A percentile compares a stretch with the other conserved stretches of the same genome.
Conservation (phyloP, 73 alveolate genomes). For the Paramecium octaurelia region DNA sequence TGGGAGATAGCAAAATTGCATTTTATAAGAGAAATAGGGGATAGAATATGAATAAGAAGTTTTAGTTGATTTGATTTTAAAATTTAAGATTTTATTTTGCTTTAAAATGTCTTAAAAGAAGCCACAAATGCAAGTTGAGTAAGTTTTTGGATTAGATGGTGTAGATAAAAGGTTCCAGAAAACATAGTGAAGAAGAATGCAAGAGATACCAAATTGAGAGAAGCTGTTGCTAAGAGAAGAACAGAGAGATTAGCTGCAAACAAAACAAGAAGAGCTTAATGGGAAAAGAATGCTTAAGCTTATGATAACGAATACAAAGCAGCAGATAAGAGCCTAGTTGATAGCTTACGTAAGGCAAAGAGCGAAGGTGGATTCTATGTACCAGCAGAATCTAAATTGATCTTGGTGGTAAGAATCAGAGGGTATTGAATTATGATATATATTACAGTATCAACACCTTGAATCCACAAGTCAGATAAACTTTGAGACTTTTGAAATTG, state of each 20-base stretch:
- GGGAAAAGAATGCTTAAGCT: constrained; percentile 55
- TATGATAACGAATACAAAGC: constrained; percentile 57
- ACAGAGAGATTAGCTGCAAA: constrained; percentile 38
- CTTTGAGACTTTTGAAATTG: constrained; percentile 87
- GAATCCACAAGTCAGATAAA: constrained; percentile 84
- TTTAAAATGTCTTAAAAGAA: background rate
- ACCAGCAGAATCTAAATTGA: constrained; percentile 64
- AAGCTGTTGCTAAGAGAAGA: constrained; percentile 51
- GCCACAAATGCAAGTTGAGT: constrained; percentile 30
- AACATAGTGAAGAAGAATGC: background rate
- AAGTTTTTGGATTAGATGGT: background rate
- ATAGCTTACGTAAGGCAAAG: constrained; percentile 60
- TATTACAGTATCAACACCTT: constrained; percentile 75
- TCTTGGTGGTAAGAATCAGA: constrained; percentile 64
- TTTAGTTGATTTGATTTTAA: constrained; percentile 4
- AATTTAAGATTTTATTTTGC: constrained; percentile 16
- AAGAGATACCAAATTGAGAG: constrained; percentile 58
- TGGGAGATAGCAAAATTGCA: background rate
- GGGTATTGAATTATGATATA: constrained; percentile 67
- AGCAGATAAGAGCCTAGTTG: constrained; percentile 54
- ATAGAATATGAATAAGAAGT: background rate
- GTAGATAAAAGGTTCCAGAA: constrained; percentile 61
- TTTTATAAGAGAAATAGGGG: background rate
- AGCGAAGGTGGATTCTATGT: constrained; percentile 62
- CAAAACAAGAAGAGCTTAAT: constrained; percentile 52